phyloP scores from a whole-genome alignment of 768 basidiomycete genomes.

The Epithele typhae region DNA sequence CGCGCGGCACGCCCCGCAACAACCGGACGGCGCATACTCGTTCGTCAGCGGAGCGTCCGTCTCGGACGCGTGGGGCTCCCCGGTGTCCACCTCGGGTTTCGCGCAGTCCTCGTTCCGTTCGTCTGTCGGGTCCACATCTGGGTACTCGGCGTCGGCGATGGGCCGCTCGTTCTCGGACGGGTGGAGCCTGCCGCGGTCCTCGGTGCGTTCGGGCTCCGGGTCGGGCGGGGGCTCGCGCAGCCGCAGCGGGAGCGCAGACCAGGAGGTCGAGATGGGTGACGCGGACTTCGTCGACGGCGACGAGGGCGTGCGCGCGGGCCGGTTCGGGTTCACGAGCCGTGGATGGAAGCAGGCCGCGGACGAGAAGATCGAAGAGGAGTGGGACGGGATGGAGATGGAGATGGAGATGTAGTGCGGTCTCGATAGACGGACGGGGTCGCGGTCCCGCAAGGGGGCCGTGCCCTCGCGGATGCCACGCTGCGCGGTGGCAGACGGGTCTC shows the following conservation, averaged over 20 bases:
- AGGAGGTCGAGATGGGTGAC: conserved; percentile 29
- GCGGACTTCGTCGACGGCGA: conserved; percentile 24
- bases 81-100: conserved; percentile 15
- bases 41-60: conserved; percentile 29
- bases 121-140: conserved; percentile 16
- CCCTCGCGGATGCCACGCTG: too few relatives aligned
- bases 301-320: conserved; percentile 18
- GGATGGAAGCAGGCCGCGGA: conserved; percentile 26
- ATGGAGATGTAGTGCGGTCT: conserved; percentile 76
- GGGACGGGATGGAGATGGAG: conserved; percentile 57
- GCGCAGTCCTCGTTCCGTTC: conserved; percentile 19
- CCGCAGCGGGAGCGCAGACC: conserved; percentile 31
- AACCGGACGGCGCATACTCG: conserved; percentile 22
- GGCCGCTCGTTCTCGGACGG: conserved; percentile 21
- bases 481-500: too few relatives aligned
- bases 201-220: conserved; percentile 37
- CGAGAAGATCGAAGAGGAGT: conserved; percentile 38
- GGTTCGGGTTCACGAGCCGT: conserved; percentile 25
- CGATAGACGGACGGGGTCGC: too few relatives aligned
- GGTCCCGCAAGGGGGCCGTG: too few relatives aligned
- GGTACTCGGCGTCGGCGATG: conserved; percentile 13
- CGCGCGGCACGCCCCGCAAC: conserved; percentile 22
- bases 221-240: conserved; percentile 32
- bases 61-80: conserved; percentile 25
- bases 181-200: conserved; percentile 56